Base-by-base conservation (phyloP, 148 eudicot species). In the Bassia scoparia region DNA sequence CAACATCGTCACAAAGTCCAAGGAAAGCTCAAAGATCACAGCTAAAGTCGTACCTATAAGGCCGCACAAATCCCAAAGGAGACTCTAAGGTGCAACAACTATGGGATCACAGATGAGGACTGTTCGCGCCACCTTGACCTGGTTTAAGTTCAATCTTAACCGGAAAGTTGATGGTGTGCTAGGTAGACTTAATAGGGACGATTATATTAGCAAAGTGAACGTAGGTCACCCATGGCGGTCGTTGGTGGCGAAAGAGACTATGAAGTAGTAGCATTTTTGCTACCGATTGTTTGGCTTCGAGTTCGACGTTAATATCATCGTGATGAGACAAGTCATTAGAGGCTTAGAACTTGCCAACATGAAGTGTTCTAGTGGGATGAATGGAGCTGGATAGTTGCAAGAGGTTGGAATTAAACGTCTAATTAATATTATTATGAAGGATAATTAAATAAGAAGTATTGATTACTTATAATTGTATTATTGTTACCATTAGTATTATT, bases 51-150 rank as follows among this genome's bases (percentile, higher is more conserved):
- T 81, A 7, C 87, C 89, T 1, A 86, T 86, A 41, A 79, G n/a
- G n/a, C n/a, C n/a, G n/a, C n/a, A n/a, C n/a, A n/a, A n/a, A n/a
- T n/a, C n/a, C 87, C 11, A 65, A 77, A 23, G 68, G 81, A 20
- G 89, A 86, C 0, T 83, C 87, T 4, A 55, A 79, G 43, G 74
- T 81, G 0, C 89, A 86, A n/a, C 75, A 79, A 78, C 76, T 86
- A 86, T 31, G 85, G 78, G 14, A 70, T 86, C 14, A 72, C 80
- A 0, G 26, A 52, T 4, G 87, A 83, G 0, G 87, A 86, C 53
- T 83, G 85, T 29, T 83, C 81, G 20, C 85, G 87, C 1, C 89
- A 86, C 70, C 83, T 86, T 5, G 87, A 86, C 35, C 61, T 86
- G 80, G 20, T 86, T 86, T 55, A 83, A 77, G 80, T 83, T 86